phyloP scores from a whole-genome alignment of 2,329 filamentous ascomycete species.

The Thermomyces lanuginosus region DNA sequence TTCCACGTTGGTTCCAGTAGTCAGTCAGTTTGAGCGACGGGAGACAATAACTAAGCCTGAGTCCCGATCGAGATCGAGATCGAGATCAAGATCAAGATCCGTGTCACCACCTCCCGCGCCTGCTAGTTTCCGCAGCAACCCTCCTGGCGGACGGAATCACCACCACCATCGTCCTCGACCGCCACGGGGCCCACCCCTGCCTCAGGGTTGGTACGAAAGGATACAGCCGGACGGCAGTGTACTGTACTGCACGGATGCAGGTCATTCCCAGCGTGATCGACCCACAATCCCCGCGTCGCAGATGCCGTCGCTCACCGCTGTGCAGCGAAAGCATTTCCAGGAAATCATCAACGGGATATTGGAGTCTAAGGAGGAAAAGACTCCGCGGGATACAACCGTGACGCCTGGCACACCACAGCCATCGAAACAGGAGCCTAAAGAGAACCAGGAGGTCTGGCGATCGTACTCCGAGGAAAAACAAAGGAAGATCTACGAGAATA shows the following conservation, averaged over 20 bases:
- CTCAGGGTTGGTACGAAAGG: conserved; percentile 72
- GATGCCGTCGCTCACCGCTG: conserved; percentile 46
- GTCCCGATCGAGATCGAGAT: conserved; percentile 27
- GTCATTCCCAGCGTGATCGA: conserved; percentile 64
- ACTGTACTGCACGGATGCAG: conserved; percentile 74
- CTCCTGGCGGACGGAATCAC: conserved; percentile 9
- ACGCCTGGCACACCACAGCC: conserved; percentile 51
- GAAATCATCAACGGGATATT: conserved; percentile 76
- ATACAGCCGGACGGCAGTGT: conserved; percentile 54
- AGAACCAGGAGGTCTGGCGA: conserved; percentile 34
- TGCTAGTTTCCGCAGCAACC: conserved; percentile 38
- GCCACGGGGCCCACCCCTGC: conserved; percentile 46
- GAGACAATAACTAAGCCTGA: conserved; percentile 29
- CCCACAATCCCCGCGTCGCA: conserved; percentile 56
- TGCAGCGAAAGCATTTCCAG: conserved; percentile 60
- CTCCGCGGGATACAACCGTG: conserved; percentile 36
- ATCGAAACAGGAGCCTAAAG: conserved; percentile 37
- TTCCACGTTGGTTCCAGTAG: conserved; percentile 36
- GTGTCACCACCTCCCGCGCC: conserved; percentile 30
- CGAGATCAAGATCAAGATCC: conserved; percentile 33
- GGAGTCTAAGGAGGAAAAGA: conserved; percentile 22
- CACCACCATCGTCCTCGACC: conserved; percentile 40
- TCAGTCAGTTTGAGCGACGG: conserved; percentile 47
- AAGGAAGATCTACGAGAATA: conserved; percentile 89
- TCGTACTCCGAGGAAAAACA: conserved; percentile 56